These are phyloP conservation scores for Trichoderma guizhouense DNA, from an alignment of 2,329 filamentous ascomycete species.

Conservation along the genomic window DNA sequence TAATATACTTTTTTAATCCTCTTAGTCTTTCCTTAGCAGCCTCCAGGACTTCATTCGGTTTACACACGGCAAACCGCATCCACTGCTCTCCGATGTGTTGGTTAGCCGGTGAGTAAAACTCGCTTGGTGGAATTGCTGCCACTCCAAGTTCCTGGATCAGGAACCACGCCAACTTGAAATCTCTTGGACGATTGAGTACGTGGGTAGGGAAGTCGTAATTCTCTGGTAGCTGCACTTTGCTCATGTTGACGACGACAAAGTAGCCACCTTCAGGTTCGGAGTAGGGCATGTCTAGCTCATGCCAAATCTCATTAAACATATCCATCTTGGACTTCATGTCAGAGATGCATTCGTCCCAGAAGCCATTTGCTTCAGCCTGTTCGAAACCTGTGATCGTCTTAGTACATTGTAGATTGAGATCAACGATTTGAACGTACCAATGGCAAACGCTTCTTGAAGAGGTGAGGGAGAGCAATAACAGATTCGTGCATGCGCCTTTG, in stretches of 20 bases:
- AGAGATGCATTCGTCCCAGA: not conserved
- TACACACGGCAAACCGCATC: slow-evolving; percentile 10
- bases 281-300: not conserved
- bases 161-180: slow-evolving; percentile 7
- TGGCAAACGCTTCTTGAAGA: slow-evolving; percentile 1
- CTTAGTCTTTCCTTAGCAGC: slow-evolving; percentile 5
- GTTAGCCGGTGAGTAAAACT: not conserved
- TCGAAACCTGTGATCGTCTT: not conserved
- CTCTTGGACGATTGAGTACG: not conserved
- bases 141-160: slow-evolving; percentile 2
- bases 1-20: not conserved
- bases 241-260: slow-evolving; percentile 4
- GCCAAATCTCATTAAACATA: slow-evolving; percentile 1
- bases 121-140: not conserved
- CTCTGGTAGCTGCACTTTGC: not conserved
- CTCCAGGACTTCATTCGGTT: not conserved
- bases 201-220: not conserved
- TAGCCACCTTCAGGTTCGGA: slow-evolving; percentile 4
- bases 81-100: slow-evolving; percentile 7
- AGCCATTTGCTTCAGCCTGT: not conserved
- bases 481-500: not conserved
- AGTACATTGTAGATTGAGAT: no score
- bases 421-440: not conserved
- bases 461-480: slow-evolving; percentile 5
- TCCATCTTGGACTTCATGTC: slow-evolving; percentile 11